phyloP scores from a whole-genome alignment of 1,284 basidiomycete genomes.

The Sanghuangporus sanghuang region DNA sequence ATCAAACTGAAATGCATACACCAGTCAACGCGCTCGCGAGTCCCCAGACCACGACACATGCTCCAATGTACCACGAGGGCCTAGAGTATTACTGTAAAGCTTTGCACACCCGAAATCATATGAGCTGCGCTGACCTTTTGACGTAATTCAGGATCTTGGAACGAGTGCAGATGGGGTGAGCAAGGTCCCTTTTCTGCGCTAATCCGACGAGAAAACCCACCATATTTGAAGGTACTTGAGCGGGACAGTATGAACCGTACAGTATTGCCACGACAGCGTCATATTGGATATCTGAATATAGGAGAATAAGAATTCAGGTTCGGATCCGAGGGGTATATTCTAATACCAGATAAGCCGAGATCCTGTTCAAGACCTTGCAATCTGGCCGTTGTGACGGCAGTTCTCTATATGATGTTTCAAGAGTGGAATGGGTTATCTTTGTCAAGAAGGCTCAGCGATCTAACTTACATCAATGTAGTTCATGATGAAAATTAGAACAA shows the following conservation, averaged over 20 bases:
- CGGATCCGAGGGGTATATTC: constrained; percentile 20
- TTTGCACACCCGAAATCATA: background rate
- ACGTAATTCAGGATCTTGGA: constrained; percentile 26
- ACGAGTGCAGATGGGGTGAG: background rate
- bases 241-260: constrained; percentile 56
- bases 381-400: constrained; percentile 53
- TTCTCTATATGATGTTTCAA: constrained; percentile 36
- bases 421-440: background rate
- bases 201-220: constrained; percentile 25
- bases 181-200: too few relatives aligned
- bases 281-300: constrained; percentile 45
- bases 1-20: constrained; percentile 29
- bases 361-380: constrained; percentile 58
- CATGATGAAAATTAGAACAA: constrained; percentile 60
- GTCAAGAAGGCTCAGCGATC: background rate
- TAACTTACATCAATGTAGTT: constrained; percentile 61
- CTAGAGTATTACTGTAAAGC: constrained; percentile 26
- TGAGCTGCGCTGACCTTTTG: background rate
- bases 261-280: constrained; percentile 52
- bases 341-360: constrained; percentile 39
- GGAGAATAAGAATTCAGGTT: background rate
- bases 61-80: constrained; percentile 58
- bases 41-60: constrained; percentile 59
- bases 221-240: constrained; percentile 66
- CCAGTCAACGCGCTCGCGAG: constrained; percentile 57